These are phyloP conservation scores for Diplodia intermedia DNA, from an alignment of 2,329 filamentous ascomycete genomes.

Conservation along the genomic window DNA sequence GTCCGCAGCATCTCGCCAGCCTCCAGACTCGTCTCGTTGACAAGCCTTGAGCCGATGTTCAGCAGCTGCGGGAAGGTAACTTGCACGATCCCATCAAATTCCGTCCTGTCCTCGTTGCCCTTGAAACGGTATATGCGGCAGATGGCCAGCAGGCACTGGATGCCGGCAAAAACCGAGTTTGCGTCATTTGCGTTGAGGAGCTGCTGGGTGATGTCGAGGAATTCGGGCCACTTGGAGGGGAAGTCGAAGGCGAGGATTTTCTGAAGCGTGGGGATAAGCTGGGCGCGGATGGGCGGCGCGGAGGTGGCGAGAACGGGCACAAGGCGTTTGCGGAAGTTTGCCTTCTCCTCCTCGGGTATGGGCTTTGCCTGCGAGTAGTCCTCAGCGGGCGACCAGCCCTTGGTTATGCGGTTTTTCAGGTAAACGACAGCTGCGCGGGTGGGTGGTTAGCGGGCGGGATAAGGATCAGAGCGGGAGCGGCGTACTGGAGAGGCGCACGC, in stretches of 20 bases:
- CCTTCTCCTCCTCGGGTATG: conserved; percentile 89
- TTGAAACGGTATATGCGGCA: conserved; percentile 97
- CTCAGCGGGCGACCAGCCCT: conserved; percentile 83
- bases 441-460: conserved; percentile 38
- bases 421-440: conserved; percentile 81
- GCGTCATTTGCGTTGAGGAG: conserved; percentile 87
- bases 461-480: conserved; percentile 40
- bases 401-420: conserved; percentile 95
- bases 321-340: conserved; percentile 82
- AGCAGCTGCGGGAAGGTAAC: conserved; percentile 88
- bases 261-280: conserved; percentile 92
- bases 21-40: conserved; percentile 90
- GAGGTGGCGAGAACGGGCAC: conserved; percentile 87
- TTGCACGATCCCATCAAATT: conserved; percentile 95
- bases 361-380: conserved; percentile 74
- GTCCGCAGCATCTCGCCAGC: conserved; percentile 96
- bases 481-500: conserved; percentile 87
- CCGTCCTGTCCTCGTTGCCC: conserved; percentile 77
- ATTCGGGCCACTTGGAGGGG: conserved; percentile 90
- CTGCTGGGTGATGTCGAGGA: conserved; percentile 90
- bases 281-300: conserved; percentile 81
- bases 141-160: conserved; percentile 92
- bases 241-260: conserved; percentile 97
- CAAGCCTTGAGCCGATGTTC: conserved; percentile 83
- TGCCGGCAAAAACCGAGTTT: conserved; percentile 84